Conservation (phyloP, 2,329 filamentous ascomycete species). For the Alternaria sp. region DNA sequence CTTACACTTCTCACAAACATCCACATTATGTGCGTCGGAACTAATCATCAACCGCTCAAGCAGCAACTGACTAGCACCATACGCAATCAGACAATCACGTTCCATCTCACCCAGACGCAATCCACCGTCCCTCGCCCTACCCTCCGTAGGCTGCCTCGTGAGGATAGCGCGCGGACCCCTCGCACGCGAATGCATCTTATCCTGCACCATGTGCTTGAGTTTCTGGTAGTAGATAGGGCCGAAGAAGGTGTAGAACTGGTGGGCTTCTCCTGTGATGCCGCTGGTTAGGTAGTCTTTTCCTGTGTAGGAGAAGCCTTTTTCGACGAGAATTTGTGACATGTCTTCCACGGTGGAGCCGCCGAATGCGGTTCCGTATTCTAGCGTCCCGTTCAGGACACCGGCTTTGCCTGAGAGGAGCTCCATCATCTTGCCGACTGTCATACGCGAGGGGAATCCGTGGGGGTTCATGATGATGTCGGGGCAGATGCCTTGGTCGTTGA, state of each 20-base stretch:
- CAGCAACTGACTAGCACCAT: slow-evolving; percentile 89
- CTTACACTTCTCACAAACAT: slow-evolving; percentile 85
- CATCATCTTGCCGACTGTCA: slow-evolving; percentile 98
- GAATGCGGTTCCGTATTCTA: slow-evolving; percentile 90
- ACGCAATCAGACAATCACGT: slow-evolving; percentile 95
- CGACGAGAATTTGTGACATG: slow-evolving; percentile 83
- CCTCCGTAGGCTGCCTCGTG: slow-evolving; percentile 94
- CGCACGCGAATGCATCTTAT: slow-evolving; percentile 98
- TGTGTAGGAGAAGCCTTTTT: slow-evolving; percentile 92
- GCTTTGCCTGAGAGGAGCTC: slow-evolving; percentile 96
- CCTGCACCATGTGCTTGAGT: slow-evolving; percentile 99
- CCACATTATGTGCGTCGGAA: slow-evolving; percentile 87
- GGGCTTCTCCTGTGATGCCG: slow-evolving; percentile 90
- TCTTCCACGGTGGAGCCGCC: slow-evolving; percentile 84
- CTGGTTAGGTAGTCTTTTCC: slow-evolving; percentile 97
- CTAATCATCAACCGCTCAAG: slow-evolving; percentile 94
- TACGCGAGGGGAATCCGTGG: slow-evolving; percentile 98
- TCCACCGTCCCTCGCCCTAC: slow-evolving; percentile 89
- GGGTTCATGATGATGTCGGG: slow-evolving; percentile 99
- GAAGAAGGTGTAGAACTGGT: slow-evolving; percentile 97
- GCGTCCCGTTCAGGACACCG: slow-evolving; percentile 80
- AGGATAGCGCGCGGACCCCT: slow-evolving; percentile 89
- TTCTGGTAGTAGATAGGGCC: slow-evolving; percentile 99
- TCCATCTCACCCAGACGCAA: slow-evolving; percentile 98
- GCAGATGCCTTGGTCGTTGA: slow-evolving; percentile 86